Conservation (phyloP, 2,329 filamentous ascomycete genomes). For the Camillea tinctor region DNA sequence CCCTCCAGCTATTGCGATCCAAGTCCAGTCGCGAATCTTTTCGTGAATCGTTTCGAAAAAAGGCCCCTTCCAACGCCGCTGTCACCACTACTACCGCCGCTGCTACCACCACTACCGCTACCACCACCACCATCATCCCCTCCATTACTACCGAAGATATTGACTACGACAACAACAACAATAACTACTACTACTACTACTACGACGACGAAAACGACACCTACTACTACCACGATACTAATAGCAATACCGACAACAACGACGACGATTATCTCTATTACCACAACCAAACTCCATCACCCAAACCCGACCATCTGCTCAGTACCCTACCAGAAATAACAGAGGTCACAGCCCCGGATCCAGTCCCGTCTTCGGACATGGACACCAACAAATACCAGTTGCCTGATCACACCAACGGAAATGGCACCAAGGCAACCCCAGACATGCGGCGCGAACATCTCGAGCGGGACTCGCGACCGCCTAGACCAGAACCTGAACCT, state of each 20-base stretch:
- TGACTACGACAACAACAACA: no score
- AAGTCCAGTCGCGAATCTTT: constrained; percentile 32
- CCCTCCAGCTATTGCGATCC: constrained; percentile 39
- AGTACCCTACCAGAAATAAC: constrained; percentile 42
- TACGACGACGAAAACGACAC: constrained; percentile 16
- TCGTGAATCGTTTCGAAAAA: constrained; percentile 15
- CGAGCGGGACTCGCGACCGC: constrained; percentile 45
- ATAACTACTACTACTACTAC: no score
- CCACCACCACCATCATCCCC: no score
- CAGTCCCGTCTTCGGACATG: constrained; percentile 57
- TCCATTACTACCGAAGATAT: no score
- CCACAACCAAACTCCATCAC: constrained; percentile 10
- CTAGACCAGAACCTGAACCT: constrained; percentile 29
- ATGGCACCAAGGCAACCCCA: constrained; percentile 63
- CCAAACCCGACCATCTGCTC: constrained; percentile 43
- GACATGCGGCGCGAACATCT: constrained; percentile 59
- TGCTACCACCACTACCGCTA: no score
- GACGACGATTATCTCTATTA: constrained; percentile 15
- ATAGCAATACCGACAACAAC: constrained; percentile 7
- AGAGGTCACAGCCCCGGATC: no score
- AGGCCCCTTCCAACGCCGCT: background rate
- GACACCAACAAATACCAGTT: constrained; percentile 74
- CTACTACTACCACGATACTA: no score
- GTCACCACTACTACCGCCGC: no score
- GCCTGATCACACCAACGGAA: constrained; percentile 67